Percentiles rank a stretch among this genome's conserved stretches.
Conservation (phyloP, 2,329 filamentous ascomycete genomes). For the Xylariaceae sp. region DNA sequence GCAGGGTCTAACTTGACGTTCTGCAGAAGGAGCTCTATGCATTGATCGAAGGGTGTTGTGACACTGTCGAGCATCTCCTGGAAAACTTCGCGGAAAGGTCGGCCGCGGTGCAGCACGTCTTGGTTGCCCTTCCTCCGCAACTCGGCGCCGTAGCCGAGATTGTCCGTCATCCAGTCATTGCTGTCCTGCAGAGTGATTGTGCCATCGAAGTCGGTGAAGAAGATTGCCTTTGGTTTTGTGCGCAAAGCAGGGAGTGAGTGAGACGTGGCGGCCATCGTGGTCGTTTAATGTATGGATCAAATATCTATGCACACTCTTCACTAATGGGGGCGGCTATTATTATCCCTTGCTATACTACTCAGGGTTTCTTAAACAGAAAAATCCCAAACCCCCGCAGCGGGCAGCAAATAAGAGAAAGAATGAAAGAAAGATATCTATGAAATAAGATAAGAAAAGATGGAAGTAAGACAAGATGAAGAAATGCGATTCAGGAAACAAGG, state of each 20-base stretch:
- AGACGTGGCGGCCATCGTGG: conserved; percentile 9
- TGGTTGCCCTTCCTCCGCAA: conserved; percentile 68
- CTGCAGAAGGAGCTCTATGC: conserved; percentile 68
- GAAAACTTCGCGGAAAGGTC: conserved; percentile 81
- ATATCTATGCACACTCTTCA: no score
- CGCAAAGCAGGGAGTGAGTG: conserved; percentile 49
- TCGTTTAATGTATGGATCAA: background rate
- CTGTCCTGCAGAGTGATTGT: conserved; percentile 74
- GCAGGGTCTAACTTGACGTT: conserved; percentile 86
- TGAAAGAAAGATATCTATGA: no score
- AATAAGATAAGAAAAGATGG: no score
- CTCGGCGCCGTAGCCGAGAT: conserved; percentile 73
- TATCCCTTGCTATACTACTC: no score
- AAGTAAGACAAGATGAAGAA: no score
- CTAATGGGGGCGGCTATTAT: no score
- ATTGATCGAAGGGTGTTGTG: conserved; percentile 72
- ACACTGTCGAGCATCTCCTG: conserved; percentile 88
- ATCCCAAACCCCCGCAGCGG: no score
- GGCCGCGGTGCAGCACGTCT: conserved; percentile 65
- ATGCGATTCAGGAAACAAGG: no score
- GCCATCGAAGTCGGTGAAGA: conserved; percentile 98
- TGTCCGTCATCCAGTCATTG: conserved; percentile 77
- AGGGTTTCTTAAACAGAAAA: no score
- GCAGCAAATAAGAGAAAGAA: no score
- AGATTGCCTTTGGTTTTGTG: conserved; percentile 81